Evolutionary conservation across 768 basidiomycete genomes (phyloP), one percentile per base, ranked within the genome.

Genomic region (Mrakia hoshinonis): DNA sequence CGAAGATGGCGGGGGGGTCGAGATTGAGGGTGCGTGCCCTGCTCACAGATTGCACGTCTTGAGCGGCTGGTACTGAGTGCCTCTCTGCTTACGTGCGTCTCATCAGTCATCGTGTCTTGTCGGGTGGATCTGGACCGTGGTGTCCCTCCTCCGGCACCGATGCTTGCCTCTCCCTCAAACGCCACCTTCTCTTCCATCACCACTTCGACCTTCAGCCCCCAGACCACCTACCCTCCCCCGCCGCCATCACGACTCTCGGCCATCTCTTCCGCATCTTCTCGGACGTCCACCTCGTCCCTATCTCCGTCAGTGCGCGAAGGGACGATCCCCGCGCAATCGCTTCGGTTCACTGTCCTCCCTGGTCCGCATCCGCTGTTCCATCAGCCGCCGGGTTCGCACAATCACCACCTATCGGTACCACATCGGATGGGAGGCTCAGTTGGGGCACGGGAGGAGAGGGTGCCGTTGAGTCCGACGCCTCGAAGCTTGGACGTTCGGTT

Each of bases 291-390:
- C 36, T 61, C 58, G 7, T 61, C 58, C 22, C 18, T 61, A 22
- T 61, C 58, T 5, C 18, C 58, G 18, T 36, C 58, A 15, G 58
- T 61, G 22, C 58, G 58, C 12, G 58, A 61, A 38, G 34, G 31
- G 1, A 61, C 58, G 31, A 61, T 61, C 58, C 31, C 58, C 22
- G 20, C 58, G 5, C 58, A 61, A 38, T 61, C 58, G 31, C 58
- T 61, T 10, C 58, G 58, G 0, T 61, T 61, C 58, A 61, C 58
- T 31, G n/a, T 61, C 36, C 58, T 61, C 58, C 58, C 58, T 4
- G 58, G 31, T 61, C 34, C 34, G 6, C 58, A 61, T 61, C 58
- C 58, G 3, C 58, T 61, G 31, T 61, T 61, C 34, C 58, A 61
- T 36, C 58, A 61, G 36, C 58, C 58, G 31, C 58, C 58, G 2